Evolutionary conservation across 305 asterid species (phyloP).

Genomic region (Fraxinus sp.): DNA sequence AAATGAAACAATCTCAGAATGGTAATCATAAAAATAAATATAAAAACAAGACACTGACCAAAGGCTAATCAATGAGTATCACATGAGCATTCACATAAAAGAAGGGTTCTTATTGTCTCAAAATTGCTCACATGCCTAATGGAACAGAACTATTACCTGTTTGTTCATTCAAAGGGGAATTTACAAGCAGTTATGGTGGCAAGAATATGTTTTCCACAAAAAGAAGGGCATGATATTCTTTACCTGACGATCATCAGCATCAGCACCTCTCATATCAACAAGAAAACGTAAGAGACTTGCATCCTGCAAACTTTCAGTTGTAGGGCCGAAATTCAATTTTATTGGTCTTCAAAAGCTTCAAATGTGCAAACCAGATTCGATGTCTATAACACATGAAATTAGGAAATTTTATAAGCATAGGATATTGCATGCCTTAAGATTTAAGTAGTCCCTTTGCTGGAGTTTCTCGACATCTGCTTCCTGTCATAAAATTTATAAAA

Average conservation of each 20-base stretch:
- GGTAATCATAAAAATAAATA: constrained; percentile 3
- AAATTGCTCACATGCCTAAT: not conserved
- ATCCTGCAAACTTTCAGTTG: constrained; percentile 81
- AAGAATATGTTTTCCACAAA: not conserved
- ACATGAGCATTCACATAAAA: constrained; percentile 1
- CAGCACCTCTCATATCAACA: constrained; percentile 97
- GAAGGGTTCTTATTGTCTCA: not conserved
- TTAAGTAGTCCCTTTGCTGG: constrained; percentile 89
- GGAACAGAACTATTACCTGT: not conserved
- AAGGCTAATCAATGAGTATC: not conserved
- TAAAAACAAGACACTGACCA: not conserved
- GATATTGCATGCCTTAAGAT: constrained; percentile 64
- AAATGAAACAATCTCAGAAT: constrained; percentile 11
- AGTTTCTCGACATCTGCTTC: constrained; percentile 94
- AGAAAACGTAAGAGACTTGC: constrained; percentile 95
- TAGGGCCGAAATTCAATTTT: constrained; percentile 36
- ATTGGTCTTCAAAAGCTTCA: constrained; percentile 21
- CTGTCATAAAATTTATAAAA: constrained; percentile 41
- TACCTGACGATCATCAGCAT: constrained; percentile 97
- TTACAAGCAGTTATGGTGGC: not conserved
- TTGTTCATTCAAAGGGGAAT: not conserved
- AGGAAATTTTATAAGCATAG: constrained; percentile 21
- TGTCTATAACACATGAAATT: constrained; percentile 12
- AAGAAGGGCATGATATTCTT: constrained; percentile 22
- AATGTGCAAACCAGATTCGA: constrained; percentile 15